phyloP scores from a whole-genome alignment of 768 basidiomycete genomes.

The Mycena indigotica region DNA sequence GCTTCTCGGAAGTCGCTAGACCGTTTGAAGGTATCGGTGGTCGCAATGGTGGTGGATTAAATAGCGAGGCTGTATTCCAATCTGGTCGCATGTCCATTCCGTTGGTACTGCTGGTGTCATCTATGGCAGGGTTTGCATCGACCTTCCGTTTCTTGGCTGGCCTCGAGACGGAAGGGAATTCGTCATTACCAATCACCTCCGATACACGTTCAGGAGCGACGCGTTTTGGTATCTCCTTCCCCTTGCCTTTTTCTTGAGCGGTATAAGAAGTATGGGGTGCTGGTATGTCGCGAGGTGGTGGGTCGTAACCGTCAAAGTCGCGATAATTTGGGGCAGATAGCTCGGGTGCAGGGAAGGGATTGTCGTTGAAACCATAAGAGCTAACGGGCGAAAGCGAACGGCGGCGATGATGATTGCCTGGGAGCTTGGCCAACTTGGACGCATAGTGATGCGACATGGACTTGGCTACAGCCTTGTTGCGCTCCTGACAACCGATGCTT shows the following conservation, averaged over 20 bases:
- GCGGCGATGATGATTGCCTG: conserved; percentile 27
- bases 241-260: conserved; percentile 41
- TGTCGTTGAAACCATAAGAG: conserved; percentile 35
- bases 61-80: conserved; percentile 36
- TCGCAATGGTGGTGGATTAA: conserved; percentile 36
- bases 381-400: conserved; percentile 29
- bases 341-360: conserved; percentile 22
- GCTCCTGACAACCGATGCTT: conserved; percentile 51
- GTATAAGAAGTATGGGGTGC: conserved; percentile 28
- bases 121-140: conserved; percentile 39
- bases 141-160: conserved; percentile 69
- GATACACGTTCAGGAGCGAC: conserved; percentile 50
- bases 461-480: conserved; percentile 64
- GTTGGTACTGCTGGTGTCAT: conserved; percentile 21
- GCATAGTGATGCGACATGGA: conserved; percentile 62
- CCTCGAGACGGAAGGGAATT: conserved; percentile 41
- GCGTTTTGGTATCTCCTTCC: conserved; percentile 53
- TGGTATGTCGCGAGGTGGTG: conserved; percentile 43
- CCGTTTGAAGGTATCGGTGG: conserved; percentile 44
- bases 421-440: conserved; percentile 48
- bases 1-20: conserved; percentile 41
- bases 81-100: conserved; percentile 30
- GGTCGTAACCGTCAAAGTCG: conserved; percentile 43
- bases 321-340: conserved; percentile 31
- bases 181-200: conserved; percentile 61